Base-by-base conservation (phyloP, 148 eudicot species). In the Beta vulgaris region DNA sequence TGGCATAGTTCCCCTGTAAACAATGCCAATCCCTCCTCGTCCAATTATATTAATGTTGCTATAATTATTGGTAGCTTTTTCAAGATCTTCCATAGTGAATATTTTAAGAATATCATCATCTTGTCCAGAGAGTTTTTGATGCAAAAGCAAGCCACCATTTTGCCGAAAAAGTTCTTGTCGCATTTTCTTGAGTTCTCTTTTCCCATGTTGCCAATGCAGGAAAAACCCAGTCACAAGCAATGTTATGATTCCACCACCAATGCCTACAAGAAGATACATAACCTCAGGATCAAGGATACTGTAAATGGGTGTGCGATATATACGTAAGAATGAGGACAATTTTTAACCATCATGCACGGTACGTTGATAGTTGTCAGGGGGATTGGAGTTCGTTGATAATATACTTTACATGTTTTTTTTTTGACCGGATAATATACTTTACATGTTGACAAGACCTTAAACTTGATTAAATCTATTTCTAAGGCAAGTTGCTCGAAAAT, bases 21-120 rank as follows among this genome's bases (percentile, higher is more conserved):
- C 82, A 23, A 74, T 32, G 7, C 82, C 82, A 31, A 60, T 69
- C 4, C 82, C 82, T 65, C 82, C 82, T 54, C 28, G 63, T 28
- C 82, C 82, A 6, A 75, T 69, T 9, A 79, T 62, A 7, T 61
- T 74, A 12, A 3, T 21, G 10, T 79, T 75, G 0, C 42, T 40
- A 40, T 79, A 79, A 0, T 79, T 75, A n/a, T 79, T 37, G 23
- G 75, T 80, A 13, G 82, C 82, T 12, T 39, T 62, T 43, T 61
- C 53, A 16, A 74, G 40, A 36, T 80, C 78, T 51, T 80, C 35
- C 6, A 39, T 36, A 58, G 69, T 74, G 28, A 79, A 79, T 4
- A 80, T 74, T 49, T 61, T 61, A 1, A 79, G 7, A 14, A 16
- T n/a, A 21, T 75, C 78, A 57, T 61, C 42, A 16, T 37, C 25